Base-by-base conservation (phyloP, 2,329 filamentous ascomycete species). In the Colletotrichum theobromicola region DNA sequence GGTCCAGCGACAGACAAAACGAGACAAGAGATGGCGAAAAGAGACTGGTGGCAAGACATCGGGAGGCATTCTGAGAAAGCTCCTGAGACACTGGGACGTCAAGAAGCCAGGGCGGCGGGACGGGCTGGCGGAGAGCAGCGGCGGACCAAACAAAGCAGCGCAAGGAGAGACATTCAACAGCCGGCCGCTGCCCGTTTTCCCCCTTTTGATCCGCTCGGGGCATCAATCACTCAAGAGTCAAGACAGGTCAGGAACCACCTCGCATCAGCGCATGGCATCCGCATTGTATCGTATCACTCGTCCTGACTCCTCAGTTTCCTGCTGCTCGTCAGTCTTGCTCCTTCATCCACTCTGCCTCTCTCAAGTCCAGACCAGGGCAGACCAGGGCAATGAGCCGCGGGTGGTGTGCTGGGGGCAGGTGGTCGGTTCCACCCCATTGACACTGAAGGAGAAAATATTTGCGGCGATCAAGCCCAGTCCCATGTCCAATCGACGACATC, bases 401-500 rank as follows among this genome's bases (percentile, higher is more conserved):
- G 58, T 73, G 60, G 70, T 68, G 32, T 64, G 70, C 50, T 42
- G 32, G 26, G 61, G 58, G n/a, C n/a, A 65, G 53, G 58, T 24
- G 46, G 30, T 16, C 26, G 46, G 68, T 42, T 53, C 68, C 68
- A 72, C 68, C 24, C 62, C 55, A 42, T 72, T 24, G 67, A 63
- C 46, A 58, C 68, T 42, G 57, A 58, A 74, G 46, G 62, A 72
- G 68, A 53, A 72, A 74, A 63, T 35, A 62, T 46, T n/a, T 34
- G 72, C 28, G 72, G 24, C 55, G 62, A 74, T 67, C 62, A 57
- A 62, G 67, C 53, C 55, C 24, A 42, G 34, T 32, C 65, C 42
- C 65, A 60, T 60, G 66, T 61, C 66, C 68, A 60, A 57, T 72
- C 67, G 72, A 72, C 72, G 68, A 74, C 62, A 72, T 74, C 18